Conservation (phyloP, 2,329 filamentous ascomycete genomes). For the Podosphaera fusca region DNA sequence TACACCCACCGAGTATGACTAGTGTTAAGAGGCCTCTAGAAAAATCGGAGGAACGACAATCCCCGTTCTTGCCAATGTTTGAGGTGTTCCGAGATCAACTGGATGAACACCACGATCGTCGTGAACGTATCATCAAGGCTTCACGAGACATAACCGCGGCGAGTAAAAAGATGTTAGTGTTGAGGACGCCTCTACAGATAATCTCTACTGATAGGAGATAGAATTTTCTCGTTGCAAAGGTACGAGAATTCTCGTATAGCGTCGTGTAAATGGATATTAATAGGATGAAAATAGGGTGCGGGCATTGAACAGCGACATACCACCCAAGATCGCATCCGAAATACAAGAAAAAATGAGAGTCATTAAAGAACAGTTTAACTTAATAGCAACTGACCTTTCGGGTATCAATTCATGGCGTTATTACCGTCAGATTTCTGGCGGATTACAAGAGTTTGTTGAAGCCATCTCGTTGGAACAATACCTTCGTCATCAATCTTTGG, state of each 20-base stretch:
- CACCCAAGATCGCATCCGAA: constrained; percentile 44
- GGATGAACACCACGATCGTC: constrained; percentile 81
- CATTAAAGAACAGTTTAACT: constrained; percentile 44
- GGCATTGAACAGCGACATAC: constrained; percentile 36
- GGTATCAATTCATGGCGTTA: constrained; percentile 70
- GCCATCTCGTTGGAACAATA: constrained; percentile 78
- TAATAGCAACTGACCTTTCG: constrained; percentile 49
- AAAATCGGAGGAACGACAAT: constrained; percentile 9
- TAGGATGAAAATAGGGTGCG: constrained; percentile 30
- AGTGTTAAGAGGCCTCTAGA: constrained; percentile 26
- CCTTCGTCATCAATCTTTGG: constrained; percentile 50
- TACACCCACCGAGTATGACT: too few relatives aligned
- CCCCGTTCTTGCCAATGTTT: constrained; percentile 51
- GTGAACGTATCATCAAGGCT: constrained; percentile 73
- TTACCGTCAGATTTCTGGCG: constrained; percentile 47
- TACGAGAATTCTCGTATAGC: constrained; percentile 17
- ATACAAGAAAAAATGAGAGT: constrained; percentile 44
- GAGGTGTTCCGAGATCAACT: constrained; percentile 66
- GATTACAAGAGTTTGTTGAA: constrained; percentile 87
- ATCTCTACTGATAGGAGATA: constrained; percentile 16
- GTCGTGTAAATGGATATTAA: not conserved
- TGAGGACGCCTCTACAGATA: not conserved
- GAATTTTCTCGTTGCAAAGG: constrained; percentile 71
- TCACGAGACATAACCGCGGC: constrained; percentile 80
- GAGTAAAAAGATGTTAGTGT: constrained; percentile 80